Base-by-base conservation (phyloP, 2,329 filamentous ascomycete genomes). In the Aspergillus sp. region DNA sequence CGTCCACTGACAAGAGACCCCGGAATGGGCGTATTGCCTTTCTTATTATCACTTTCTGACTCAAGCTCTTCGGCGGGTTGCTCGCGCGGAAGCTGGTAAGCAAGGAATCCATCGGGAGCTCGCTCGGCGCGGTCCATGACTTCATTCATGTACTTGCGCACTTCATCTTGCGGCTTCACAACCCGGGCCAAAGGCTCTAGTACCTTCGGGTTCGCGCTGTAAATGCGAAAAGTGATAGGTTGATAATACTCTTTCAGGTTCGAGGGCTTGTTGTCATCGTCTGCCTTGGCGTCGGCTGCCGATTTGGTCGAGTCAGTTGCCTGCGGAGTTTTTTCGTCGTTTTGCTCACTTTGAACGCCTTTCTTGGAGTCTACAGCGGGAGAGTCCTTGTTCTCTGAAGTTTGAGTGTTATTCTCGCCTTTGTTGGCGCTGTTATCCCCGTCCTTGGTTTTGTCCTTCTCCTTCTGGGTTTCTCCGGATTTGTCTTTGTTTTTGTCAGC, bases 121-220 rank as follows among this genome's bases (percentile, higher is more conserved):
- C 82, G 75, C 59, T 80, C 78, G 52, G 82, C 82, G 3, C 79
- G 79, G 62, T 82, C 79, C 76, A 88, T 86, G 14, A 83, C 72
- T 21, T 80, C 77, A 56, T 83, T 79, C 83, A 85, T 84, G 63
- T 82, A 78, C 60, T 77, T 78, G 59, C 79, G 75, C 3, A 83
- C 82, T 62, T 83, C 81, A 2, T 80, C 77, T 3, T 78, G 70
- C 3, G 82, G 77, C 57, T 82, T 84, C 19, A 87, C 81, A 54
- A 84, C 82, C 19, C 82, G 80, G 31, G 78, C 77, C 9, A 88
- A 73, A 3, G 82, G 80, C 55, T 84, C 81, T 14, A 86, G 75
- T 14, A 82, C 75, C 39, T 80, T 77, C 17, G 81, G 76, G 52
- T 82, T 79, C 24, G 77, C 72, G 49, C 82, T 80, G 39, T 80